A percentile compares a stretch with the other conserved stretches of the same genome.
These are phyloP conservation scores for Sanghuangporus sanghuang DNA, from an alignment of 1,284 basidiomycete genomes.

Conservation along the genomic window DNA sequence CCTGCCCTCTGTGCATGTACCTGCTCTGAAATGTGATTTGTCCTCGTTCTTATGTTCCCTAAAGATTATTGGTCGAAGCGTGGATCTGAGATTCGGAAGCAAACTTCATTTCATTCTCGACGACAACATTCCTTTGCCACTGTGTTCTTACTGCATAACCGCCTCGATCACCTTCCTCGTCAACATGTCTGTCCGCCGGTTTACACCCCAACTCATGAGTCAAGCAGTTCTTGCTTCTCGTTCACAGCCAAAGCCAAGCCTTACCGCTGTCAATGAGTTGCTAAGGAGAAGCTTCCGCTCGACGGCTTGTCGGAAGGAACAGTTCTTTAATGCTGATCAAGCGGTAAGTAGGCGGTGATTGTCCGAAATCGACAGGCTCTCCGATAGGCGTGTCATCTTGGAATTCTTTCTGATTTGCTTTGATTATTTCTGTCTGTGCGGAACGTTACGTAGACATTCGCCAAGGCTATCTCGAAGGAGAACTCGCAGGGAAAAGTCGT, in stretches of 20 bases:
- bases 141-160: no score
- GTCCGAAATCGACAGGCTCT: not conserved
- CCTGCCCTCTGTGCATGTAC: not conserved
- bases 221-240: not conserved
- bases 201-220: not conserved
- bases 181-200: constrained; percentile 1
- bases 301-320: constrained; percentile 11
- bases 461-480: constrained; percentile 32
- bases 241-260: not conserved
- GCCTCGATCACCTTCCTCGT: not conserved
- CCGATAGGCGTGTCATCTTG: not conserved
- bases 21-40: not conserved
- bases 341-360: constrained; percentile 10
- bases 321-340: constrained; percentile 18
- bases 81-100: not conserved
- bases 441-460: constrained; percentile 39
- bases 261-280: not conserved
- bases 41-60: not conserved
- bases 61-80: not conserved
- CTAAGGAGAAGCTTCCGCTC: constrained; percentile 17
- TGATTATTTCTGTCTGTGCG: not conserved
- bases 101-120: not conserved
- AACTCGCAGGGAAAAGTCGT: constrained; percentile 45
- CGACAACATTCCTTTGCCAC: no score
- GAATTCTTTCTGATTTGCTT: no score